A percentile compares a stretch with the other conserved stretches of the same genome.
phyloP scores from a whole-genome alignment of 306 rosid genomes.

The Begonia peltatifolia region DNA sequence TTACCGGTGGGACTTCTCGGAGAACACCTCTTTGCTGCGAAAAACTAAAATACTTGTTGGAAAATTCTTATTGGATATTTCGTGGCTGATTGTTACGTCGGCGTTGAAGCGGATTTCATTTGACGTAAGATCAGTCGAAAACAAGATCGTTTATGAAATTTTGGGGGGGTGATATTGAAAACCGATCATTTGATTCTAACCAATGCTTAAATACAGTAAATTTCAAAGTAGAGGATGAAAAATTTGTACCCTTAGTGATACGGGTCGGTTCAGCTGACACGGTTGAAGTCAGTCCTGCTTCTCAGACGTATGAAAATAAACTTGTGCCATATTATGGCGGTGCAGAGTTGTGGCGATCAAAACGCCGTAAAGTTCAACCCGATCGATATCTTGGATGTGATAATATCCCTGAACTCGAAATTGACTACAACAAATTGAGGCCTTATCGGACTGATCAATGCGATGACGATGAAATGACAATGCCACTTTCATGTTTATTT shows the following conservation, averaged over 20 bases:
- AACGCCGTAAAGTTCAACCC: conserved; percentile 70
- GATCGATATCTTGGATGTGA: conserved; percentile 72
- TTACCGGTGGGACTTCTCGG: conserved; percentile 64
- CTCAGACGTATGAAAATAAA: conserved; percentile 17
- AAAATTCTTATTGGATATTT: conserved; percentile 46
- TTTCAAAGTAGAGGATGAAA: conserved; percentile 38
- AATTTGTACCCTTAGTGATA: conserved; percentile 29
- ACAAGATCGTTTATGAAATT: conserved; percentile 60
- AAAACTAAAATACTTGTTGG: conserved; percentile 59
- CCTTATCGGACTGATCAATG: conserved; percentile 1
- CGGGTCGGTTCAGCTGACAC: conserved; percentile 21
- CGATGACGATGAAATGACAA: conserved; percentile 41
- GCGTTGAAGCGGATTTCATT: conserved; percentile 39
- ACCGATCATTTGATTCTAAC: conserved; percentile 14
- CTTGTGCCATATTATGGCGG: conserved; percentile 17
- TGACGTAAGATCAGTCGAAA: conserved; percentile 46
- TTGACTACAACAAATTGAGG: conserved; percentile 43
- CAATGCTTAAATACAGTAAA: conserved; percentile 29
- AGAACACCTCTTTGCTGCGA: conserved; percentile 40
- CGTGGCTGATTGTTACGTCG: conserved; percentile 70
- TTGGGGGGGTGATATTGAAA: conserved; percentile 16
- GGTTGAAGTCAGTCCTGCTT: conserved; percentile 9
- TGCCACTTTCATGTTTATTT: conserved; percentile 46
- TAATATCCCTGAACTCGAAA: conserved; percentile 27
- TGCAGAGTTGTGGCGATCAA: conserved; percentile 63